A percentile compares a stretch with the other conserved stretches of the same genome.
phyloP scores from a whole-genome alignment of 2,329 filamentous ascomycete genomes.

The Davidsoniella neocaledoniae region DNA sequence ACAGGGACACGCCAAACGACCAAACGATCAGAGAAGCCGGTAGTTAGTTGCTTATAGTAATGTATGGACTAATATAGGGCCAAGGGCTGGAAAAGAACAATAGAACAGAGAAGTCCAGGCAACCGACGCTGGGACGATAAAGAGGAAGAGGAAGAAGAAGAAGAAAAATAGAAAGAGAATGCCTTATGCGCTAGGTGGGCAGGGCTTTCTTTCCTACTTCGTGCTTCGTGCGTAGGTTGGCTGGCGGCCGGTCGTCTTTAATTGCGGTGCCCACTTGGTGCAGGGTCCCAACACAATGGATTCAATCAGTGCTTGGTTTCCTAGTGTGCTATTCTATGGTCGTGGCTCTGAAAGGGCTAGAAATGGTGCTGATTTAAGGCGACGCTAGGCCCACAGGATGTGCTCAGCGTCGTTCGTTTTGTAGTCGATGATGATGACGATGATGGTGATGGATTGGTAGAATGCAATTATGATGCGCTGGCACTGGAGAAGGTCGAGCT shows the following conservation, averaged over 20 bases:
- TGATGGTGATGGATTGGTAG: too few relatives aligned
- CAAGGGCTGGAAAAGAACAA: neutral
- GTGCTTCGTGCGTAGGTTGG: neutral
- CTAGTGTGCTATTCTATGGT: neutral
- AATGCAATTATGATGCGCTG: too few relatives aligned
- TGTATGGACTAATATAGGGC: too few relatives aligned
- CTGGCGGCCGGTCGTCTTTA: neutral
- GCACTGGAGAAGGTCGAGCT: too few relatives aligned
- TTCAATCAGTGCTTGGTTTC: neutral
- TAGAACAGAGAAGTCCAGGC: neutral
- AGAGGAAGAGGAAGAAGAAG: neutral
- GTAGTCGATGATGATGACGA: too few relatives aligned
- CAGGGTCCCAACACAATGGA: slow-evolving; percentile 1
- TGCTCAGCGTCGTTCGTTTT: too few relatives aligned
- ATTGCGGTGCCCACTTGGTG: slow-evolving; percentile 2
- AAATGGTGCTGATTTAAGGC: too few relatives aligned
- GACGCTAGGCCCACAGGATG: too few relatives aligned
- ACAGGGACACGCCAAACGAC: slow-evolving; percentile 3
- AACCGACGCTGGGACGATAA: slow-evolving; percentile 4
- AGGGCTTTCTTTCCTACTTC: neutral
- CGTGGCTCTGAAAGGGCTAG: too few relatives aligned
- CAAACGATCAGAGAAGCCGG: neutral
- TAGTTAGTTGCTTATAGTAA: too few relatives aligned
- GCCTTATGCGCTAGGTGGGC: neutral
- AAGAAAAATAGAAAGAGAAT: slow-evolving; percentile 1